Base-by-base conservation (phyloP, 2,329 filamentous ascomycete genomes). In the Dryadomyces quercivorus region DNA sequence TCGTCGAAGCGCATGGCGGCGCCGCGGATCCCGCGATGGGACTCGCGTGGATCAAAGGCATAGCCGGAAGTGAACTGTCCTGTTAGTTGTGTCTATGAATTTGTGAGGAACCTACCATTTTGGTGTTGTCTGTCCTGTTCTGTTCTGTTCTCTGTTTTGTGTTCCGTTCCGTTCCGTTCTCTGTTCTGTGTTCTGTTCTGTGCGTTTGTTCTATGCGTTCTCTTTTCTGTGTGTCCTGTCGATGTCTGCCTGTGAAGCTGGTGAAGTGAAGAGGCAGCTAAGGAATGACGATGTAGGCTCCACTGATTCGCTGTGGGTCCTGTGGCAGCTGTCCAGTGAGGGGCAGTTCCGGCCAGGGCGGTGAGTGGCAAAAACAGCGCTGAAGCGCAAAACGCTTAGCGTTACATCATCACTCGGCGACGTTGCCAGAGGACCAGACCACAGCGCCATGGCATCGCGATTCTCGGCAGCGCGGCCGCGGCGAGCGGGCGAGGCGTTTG, bases 1-100 rank as follows among this genome's bases (percentile, higher is more conserved):
- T 98, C 93, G 70, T 98, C 92, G 73, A 98, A 98, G 57, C 91
- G 88, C 63, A 89, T 86, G 53, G 74, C 63, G 67, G 75, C 69
- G 53, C 75, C 70, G 56, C 77, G 73, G 55, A 71, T 69, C 26
- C 66, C 64, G 26, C 70, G 69, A n/a, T 45, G 55, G 9, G 50
- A 46, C n/a, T 57, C 50, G 2, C 26, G 51, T 16, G 51, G 42
- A n/a, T 52, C 43, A 36, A 55, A 55, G 38, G 55, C 58, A 15
- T 47, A 60, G 50, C 54, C 52, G 31, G 52, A 2, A 16, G 12
- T 18, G 46, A 46, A 51, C 53, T 58, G 48, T 49, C 56, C 3
- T 15, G 15, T 22, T 12, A 21, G 34, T 15, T 3, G 31, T 5
- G 36, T 40, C 22, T 50, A 36, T n/a, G 18, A 16, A 42, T n/a